These are phyloP conservation scores for Dendrocalamus sinicus DNA, from an alignment of 176 grass and related monocot species.

Conservation along the genomic window DNA sequence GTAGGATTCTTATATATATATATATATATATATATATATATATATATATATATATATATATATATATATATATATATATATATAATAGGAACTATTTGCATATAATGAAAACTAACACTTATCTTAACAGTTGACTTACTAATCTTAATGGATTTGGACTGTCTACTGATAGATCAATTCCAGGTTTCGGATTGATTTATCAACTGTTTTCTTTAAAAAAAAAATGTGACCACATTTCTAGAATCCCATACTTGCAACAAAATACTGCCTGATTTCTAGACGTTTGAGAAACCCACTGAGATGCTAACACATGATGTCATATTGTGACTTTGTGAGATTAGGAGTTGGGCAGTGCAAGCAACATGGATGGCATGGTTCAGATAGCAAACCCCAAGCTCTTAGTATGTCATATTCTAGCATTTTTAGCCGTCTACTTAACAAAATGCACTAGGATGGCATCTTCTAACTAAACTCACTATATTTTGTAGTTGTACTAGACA, in stretches of 20 bases:
- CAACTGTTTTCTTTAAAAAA: neutral
- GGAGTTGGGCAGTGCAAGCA: neutral
- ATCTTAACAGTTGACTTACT: neutral
- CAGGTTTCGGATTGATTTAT: neutral
- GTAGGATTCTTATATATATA: neutral
- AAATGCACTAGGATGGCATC: neutral
- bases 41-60: no score
- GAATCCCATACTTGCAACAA: neutral
- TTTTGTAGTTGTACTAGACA: neutral
- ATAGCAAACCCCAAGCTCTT: neutral
- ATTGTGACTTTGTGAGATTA: neutral
- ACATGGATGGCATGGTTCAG: neutral
- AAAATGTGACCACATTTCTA: neutral
- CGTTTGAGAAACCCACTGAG: neutral
- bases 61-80: no score
- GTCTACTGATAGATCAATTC: neutral
- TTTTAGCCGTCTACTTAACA: neutral
- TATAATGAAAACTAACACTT: neutral
- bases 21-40: no score
- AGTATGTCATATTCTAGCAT: neutral
- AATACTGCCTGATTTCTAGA: neutral
- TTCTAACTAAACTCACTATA: neutral
- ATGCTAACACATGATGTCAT: neutral
- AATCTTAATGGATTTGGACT: neutral
- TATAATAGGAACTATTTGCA: neutral